Conservation (phyloP, 176 grass and related monocot species). For the Rhipidocladum racemiflorum region DNA sequence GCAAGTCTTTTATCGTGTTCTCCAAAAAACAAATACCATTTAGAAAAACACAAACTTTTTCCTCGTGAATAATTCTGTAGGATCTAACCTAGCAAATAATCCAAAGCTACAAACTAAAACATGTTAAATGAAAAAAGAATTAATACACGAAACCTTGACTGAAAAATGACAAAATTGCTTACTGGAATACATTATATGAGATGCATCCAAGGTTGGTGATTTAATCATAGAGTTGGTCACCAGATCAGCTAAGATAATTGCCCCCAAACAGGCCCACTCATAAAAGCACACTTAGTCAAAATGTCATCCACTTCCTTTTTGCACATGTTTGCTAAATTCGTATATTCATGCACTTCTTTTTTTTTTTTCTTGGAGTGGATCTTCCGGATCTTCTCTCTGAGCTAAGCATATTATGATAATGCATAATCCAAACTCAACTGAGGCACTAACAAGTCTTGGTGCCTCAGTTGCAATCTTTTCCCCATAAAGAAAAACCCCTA, state of each 20-base stretch:
- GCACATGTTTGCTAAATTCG: slow-evolving; percentile 1
- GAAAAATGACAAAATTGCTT: neutral
- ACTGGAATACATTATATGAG: neutral
- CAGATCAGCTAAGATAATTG: slow-evolving; percentile 24
- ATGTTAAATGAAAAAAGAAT: neutral
- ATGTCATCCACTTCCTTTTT: slow-evolving; percentile 7
- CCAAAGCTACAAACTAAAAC: neutral
- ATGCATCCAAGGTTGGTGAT: slow-evolving; percentile 27
- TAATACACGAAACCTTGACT: neutral
- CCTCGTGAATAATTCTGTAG: neutral
- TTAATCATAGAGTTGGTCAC: slow-evolving; percentile 23
- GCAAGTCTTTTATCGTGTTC: too few relatives aligned
- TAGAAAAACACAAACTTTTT: neutral
- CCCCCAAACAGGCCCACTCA: slow-evolving; percentile 1
- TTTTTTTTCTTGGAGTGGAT: neutral
- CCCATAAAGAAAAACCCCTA: slow-evolving; percentile 19
- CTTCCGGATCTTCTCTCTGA: neutral
- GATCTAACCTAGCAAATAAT: neutral
- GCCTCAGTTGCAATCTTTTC: slow-evolving; percentile 12
- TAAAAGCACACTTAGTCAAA: neutral
- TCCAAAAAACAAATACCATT: too few relatives aligned
- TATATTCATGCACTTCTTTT: neutral
- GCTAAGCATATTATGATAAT: slow-evolving; percentile 28
- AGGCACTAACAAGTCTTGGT: slow-evolving; percentile 17
- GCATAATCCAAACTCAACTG: neutral